Base-by-base conservation (phyloP, 352 stramenopile species). In the Pythium myriotylum region DNA sequence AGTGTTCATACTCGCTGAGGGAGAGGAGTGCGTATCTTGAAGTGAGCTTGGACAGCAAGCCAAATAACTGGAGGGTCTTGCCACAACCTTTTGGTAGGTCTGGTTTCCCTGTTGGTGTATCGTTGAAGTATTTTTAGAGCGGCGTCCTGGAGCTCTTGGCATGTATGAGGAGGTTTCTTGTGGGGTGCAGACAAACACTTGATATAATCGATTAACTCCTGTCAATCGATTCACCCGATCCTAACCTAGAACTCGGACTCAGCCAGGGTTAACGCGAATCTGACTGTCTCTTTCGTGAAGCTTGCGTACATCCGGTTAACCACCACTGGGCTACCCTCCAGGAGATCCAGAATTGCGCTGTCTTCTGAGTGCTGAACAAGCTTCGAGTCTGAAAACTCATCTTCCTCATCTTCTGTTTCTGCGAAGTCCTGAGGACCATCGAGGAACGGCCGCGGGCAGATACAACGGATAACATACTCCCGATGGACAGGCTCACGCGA, bases 241-340 rank as follows among this genome's bases (percentile, higher is more conserved):
- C 14, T 40, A 14, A 40, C 33, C 33, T 40, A 93, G 39, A 94
- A 94, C 52, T 94, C 86, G 4, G 86, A 88, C 51, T 92, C 83
- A 5, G 72, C 79, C 40, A 94, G 48, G 19, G 79, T 74, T 24
- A 91, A 54, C 12, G 86, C 83, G 48, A 92, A 94, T 4, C 86
- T 78, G 23, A 94, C 83, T 17, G 81, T 92, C 37, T 86, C 77
- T 57, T 84, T 88, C 52, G 79, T 77, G 55, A 92, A 94, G 23
- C 70, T 71, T 12, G 83, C 86, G 60, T 92, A 94, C 77, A 94
- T 89, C 37, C 86, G 83, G 59, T 80, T 90, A 17, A 92, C 78
- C 16, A 90, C 80, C 27, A 91, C 60, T 0, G 81, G 86, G 35
- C 76, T 91, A 27, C 84, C 74, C 16, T 89, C 81, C 4, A 70